Conservation (phyloP, 1,284 basidiomycete species). For the Somion occarium region DNA sequence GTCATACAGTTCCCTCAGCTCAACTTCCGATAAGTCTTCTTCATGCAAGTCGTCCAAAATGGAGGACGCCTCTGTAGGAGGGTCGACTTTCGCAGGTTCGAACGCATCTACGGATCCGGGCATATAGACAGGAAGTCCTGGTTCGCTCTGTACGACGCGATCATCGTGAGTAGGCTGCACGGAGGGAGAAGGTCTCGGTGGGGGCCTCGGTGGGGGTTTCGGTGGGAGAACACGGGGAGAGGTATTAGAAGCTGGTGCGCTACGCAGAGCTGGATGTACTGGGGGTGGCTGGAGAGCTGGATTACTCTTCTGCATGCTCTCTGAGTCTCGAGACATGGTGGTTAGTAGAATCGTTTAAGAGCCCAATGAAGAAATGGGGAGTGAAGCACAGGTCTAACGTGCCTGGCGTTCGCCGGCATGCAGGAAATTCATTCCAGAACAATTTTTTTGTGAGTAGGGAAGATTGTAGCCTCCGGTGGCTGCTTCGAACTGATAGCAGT, state of each 20-base stretch:
- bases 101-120: conserved; percentile 1
- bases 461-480: too few relatives aligned
- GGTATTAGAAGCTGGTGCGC: neutral
- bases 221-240: neutral
- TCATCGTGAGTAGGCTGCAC: neutral
- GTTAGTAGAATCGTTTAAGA: too few relatives aligned
- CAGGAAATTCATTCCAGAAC: neutral
- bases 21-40: conserved; percentile 28
- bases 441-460: too few relatives aligned
- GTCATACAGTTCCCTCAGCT: conserved; percentile 54
- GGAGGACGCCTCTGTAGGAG: neutral
- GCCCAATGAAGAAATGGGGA: neutral
- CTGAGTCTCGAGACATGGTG: neutral
- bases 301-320: neutral
- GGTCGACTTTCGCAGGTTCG: neutral
- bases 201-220: too few relatives aligned
- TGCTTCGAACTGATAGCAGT: too few relatives aligned
- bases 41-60: conserved; percentile 8
- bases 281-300: neutral
- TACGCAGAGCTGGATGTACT: neutral
- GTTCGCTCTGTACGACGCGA: neutral
- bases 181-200: neutral
- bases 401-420: neutral
- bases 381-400: neutral
- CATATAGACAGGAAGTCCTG: neutral